These are phyloP conservation scores for Yamadazyma friedrichii DNA, from an alignment of 1,139 yeast species.

Conservation along the genomic window DNA sequence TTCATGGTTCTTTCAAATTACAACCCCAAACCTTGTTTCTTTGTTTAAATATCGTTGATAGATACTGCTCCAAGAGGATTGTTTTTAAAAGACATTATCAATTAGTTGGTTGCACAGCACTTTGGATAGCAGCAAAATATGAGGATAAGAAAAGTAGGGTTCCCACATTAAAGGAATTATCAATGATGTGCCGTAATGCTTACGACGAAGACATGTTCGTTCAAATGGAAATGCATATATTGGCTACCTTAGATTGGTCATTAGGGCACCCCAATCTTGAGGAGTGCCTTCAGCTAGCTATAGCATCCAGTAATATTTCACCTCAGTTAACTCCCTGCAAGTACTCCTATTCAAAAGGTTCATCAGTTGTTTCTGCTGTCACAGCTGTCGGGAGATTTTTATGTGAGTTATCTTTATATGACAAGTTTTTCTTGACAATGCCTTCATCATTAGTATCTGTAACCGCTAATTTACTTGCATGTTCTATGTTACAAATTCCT, in stretches of 20 bases:
- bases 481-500: constrained; percentile 57
- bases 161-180: constrained; percentile 76
- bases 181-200: constrained; percentile 77
- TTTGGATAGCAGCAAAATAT: constrained; percentile 94
- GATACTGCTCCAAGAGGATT: constrained; percentile 87
- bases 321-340: no score
- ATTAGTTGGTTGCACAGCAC: constrained; percentile 86
- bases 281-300: constrained; percentile 57
- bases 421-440: constrained; percentile 61
- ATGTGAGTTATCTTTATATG: constrained; percentile 75
- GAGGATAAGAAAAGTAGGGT: constrained; percentile 84
- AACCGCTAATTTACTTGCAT: constrained; percentile 70
- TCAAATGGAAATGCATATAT: constrained; percentile 92
- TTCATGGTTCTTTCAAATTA: constrained; percentile 74
- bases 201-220: constrained; percentile 88
- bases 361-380: constrained; percentile 42
- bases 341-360: neutral
- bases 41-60: constrained; percentile 79
- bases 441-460: constrained; percentile 65
- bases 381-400: constrained; percentile 63
- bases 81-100: constrained; percentile 93
- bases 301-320: neutral
- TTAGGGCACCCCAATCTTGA: constrained; percentile 63
- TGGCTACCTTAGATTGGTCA: constrained; percentile 82
- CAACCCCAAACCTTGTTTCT: constrained; percentile 79